Percentiles rank a stretch among this genome's conserved stretches.
These are phyloP conservation scores for Pichia sp. DNA, from an alignment of 1,139 yeast genomes.

Conservation along the genomic window DNA sequence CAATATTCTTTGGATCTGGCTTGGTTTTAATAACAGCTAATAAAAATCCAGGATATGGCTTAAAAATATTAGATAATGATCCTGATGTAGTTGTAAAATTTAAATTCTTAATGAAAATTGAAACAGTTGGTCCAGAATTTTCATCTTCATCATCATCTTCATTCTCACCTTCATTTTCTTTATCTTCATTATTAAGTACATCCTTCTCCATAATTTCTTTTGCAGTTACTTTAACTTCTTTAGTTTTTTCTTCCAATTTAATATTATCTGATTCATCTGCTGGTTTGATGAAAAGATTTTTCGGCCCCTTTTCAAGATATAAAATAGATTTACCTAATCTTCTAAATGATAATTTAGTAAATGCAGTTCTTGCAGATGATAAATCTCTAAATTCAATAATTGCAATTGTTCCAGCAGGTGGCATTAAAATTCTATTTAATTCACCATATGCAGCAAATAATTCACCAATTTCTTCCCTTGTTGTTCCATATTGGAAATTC, in stretches of 20 bases:
- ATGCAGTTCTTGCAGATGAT: slow-evolving; percentile 85
- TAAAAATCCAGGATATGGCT: slow-evolving; percentile 69
- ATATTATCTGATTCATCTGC: slow-evolving; percentile 38
- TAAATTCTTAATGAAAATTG: slow-evolving; percentile 86
- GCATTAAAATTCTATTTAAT: slow-evolving; percentile 76
- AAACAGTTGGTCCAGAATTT: slow-evolving; percentile 64
- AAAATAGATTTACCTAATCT: slow-evolving; percentile 80
- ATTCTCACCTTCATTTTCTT: slow-evolving; percentile 19
- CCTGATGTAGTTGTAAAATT: slow-evolving; percentile 71
- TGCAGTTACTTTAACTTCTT: slow-evolving; percentile 40
- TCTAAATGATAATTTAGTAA: slow-evolving; percentile 78
- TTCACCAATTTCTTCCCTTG: slow-evolving; percentile 72
- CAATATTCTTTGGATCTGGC: slow-evolving; percentile 74
- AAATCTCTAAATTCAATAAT: slow-evolving; percentile 85
- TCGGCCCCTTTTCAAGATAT: slow-evolving; percentile 92
- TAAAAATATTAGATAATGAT: slow-evolving; percentile 56
- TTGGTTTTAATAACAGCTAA: slow-evolving; percentile 81
- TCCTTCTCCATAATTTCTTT: slow-evolving; percentile 36
- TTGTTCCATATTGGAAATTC: slow-evolving; percentile 85
- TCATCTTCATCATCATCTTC: slow-evolving; percentile 37
- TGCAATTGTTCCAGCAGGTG: slow-evolving; percentile 96
- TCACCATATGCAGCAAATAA: slow-evolving; percentile 77
- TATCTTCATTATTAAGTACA: slow-evolving; percentile 22
- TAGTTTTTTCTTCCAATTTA: slow-evolving; percentile 23
- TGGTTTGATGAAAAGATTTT: slow-evolving; percentile 62